phyloP scores from a whole-genome alignment of 441 rosid genomes.

The Euphorbia neoarborescens region DNA sequence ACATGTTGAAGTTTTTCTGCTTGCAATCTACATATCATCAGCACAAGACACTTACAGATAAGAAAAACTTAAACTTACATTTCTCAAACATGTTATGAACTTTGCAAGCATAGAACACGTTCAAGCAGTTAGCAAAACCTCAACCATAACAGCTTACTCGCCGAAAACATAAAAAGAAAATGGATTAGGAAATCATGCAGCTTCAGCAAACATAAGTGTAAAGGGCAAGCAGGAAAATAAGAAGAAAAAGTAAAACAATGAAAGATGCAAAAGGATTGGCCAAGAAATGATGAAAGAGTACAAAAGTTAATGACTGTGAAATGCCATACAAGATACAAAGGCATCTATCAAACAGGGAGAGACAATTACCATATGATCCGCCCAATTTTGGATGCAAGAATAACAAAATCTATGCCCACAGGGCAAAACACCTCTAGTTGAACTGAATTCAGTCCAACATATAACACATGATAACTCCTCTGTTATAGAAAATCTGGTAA shows the following conservation, averaged over 20 bases:
- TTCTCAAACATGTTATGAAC: not conserved
- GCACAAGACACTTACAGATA: constrained; percentile 17
- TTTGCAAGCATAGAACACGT: not conserved
- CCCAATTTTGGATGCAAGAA: constrained; percentile 80
- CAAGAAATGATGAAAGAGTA: not conserved
- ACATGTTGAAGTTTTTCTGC: constrained; percentile 57
- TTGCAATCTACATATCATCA: constrained; percentile 40
- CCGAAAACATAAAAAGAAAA: not conserved
- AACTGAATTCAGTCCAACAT: constrained; percentile 83
- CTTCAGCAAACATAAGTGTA: not conserved
- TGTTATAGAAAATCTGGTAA: constrained; percentile 27
- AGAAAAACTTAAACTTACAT: too few relatives aligned
- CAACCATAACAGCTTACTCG: not conserved
- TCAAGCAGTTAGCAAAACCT: not conserved
- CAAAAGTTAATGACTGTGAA: not conserved
- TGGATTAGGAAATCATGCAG: not conserved
- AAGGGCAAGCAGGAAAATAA: not conserved
- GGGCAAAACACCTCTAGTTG: constrained; percentile 78
- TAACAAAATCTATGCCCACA: constrained; percentile 98
- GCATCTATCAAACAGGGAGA: constrained; percentile 11
- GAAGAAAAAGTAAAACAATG: not conserved
- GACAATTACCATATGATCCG: constrained; percentile 54
- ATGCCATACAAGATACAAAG: not conserved
- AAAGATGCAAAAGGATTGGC: not conserved
- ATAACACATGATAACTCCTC: constrained; percentile 69